Evolutionary conservation across 306 rosid species (phyloP), one percentile per base, ranked within the genome.

Genomic region (Cucumis hystrix): DNA sequence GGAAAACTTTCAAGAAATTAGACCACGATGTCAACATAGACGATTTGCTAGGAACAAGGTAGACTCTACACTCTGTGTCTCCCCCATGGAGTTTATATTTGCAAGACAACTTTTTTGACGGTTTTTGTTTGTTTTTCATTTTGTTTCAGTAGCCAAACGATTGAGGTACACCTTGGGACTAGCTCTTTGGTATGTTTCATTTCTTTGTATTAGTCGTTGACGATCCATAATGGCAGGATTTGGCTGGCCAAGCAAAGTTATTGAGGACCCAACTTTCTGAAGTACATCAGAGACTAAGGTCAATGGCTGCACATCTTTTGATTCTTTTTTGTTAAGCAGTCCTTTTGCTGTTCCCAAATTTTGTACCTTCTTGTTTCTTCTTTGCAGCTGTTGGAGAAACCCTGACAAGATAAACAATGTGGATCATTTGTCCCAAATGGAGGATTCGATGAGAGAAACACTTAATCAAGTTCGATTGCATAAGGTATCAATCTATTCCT

Each of bases 21-120:
- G 96, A 88, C 74, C 98, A 93, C 82, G 96, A 91, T 58, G 92
- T 91, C 64, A 91, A 89, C 80, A 79, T 90, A 75, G 90, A 88
- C 80, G 96, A 89, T 20, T 87, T 84, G 78, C 80, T 88, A 75
- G 91, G 93, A 20, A 84, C 93, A 78, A 87, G 96, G 97, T 90
- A 85, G 6, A 16, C 56, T 51, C 1, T 16, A 63, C 23, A 63
- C 21, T 30, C 45, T 63, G 45, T 16, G 33, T 16, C 6, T n/a
- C 23, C 45, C 21, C 37, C 11, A 7, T 54, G 20, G 10, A 75
- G 9, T 54, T 37, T 21, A 28, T 55, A 35, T 13, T 43, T 75
- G 23, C 18, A 3, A 35, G 12, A 37, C 33, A 35, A 35, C 1
- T 30, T 21, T 56, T 23, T 51, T 75, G 66, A 74, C 21, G 12